phyloP scores from a whole-genome alignment of 768 basidiomycete genomes.

The Tricholoma sp. region DNA sequence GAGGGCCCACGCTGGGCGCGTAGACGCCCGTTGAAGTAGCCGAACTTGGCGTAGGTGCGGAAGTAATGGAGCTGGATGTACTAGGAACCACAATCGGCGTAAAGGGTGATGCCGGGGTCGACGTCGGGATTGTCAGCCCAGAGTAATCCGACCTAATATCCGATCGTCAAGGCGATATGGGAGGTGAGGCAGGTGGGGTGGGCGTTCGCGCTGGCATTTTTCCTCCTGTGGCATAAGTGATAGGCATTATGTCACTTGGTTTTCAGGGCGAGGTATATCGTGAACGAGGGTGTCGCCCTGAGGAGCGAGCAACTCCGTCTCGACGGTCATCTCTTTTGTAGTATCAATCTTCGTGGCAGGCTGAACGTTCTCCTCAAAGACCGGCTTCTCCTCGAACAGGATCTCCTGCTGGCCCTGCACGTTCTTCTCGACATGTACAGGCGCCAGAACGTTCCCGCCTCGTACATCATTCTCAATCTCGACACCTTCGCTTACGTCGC shows the following conservation, averaged over 20 bases:
- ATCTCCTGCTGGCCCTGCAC: neutral
- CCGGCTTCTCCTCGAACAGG: neutral
- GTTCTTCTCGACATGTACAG: neutral
- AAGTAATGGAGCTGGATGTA: too few species aligned
- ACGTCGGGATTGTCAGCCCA: neutral
- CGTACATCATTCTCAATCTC: neutral
- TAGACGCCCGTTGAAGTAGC: neutral
- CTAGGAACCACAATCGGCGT: too few species aligned
- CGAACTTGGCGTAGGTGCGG: too few species aligned
- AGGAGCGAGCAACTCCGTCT: neutral
- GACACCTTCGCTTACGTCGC: neutral
- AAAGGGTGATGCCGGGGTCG: neutral
- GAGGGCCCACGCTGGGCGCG: slow-evolving; percentile 33
- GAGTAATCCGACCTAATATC: neutral
- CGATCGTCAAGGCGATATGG: neutral
- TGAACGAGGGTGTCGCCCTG: too few species aligned
- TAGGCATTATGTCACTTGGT: neutral
- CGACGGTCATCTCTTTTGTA: neutral
- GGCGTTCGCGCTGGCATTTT: slow-evolving; percentile 30
- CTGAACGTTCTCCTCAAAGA: neutral
- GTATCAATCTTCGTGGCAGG: neutral
- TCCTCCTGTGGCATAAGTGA: neutral
- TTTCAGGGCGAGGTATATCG: neutral
- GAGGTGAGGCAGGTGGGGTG: slow-evolving; percentile 42
- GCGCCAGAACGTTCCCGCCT: neutral